These are phyloP conservation scores for Mycosphaerella arachidis DNA, from an alignment of 2,329 filamentous ascomycete species.

Conservation along the genomic window DNA sequence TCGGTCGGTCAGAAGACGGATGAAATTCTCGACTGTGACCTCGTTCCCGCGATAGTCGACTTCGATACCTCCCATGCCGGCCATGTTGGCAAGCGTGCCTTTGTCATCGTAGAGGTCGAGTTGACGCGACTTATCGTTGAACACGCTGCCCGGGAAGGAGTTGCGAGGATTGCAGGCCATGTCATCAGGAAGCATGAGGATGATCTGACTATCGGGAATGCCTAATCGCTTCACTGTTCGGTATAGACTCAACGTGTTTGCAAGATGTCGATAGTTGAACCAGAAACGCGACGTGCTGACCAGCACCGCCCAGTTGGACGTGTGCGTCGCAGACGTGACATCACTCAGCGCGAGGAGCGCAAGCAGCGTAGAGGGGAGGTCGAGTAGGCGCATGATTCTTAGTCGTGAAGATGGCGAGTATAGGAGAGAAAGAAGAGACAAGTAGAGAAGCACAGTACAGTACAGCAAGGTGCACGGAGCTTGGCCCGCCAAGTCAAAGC, in stretches of 20 bases:
- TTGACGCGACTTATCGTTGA: constrained; percentile 94
- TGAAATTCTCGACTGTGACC: constrained; percentile 98
- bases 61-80: constrained; percentile 60
- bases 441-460: not conserved
- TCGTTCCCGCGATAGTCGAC: constrained; percentile 98
- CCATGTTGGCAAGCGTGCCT: constrained; percentile 17
- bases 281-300: constrained; percentile 98
- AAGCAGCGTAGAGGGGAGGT: constrained; percentile 26
- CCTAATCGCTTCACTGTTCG: constrained; percentile 96
- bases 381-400: constrained; percentile 23
- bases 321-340: constrained; percentile 66
- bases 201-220: constrained; percentile 97
- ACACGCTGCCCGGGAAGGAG: constrained; percentile 94
- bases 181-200: constrained; percentile 99
- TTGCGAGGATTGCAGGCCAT: constrained; percentile 99
- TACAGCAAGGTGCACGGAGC: not conserved
- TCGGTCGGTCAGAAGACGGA: constrained; percentile 87
- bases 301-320: constrained; percentile 98
- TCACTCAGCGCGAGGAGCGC: constrained; percentile 22
- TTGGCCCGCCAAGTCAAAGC: not conserved
- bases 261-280: constrained; percentile 99
- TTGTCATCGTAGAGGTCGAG: constrained; percentile 90
- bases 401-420: not conserved
- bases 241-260: constrained; percentile 95
- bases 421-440: not conserved